phyloP scores from a whole-genome alignment of 176 grass and related monocot species.

The Elymus sibiricus region DNA sequence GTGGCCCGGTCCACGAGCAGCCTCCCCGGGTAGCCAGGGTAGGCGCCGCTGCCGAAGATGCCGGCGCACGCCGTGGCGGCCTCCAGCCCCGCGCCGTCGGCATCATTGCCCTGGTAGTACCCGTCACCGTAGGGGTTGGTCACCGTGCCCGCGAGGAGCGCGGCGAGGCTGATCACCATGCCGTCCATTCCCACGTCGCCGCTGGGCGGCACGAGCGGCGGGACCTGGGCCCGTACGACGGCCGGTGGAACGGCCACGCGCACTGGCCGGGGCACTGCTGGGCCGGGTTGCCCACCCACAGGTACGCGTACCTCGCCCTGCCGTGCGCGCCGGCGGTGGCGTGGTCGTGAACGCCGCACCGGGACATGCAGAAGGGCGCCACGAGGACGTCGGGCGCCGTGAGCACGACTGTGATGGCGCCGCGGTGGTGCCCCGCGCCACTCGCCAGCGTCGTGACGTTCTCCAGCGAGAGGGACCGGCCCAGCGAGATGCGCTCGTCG shows the following conservation, averaged over 20 bases:
- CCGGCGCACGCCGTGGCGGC: conserved; percentile 76
- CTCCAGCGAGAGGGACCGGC: conserved; percentile 43
- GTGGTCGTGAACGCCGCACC: conserved; percentile 60
- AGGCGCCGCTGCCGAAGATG: conserved; percentile 68
- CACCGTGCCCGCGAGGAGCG: conserved; percentile 62
- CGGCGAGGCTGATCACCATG: conserved; percentile 69
- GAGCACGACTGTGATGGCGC: conserved; percentile 57
- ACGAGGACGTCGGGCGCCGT: conserved; percentile 66
- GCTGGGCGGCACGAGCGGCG: conserved; percentile 62
- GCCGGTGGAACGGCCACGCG: conserved; percentile 67
- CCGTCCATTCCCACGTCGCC: conserved; percentile 73
- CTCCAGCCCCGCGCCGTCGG: conserved; percentile 38
- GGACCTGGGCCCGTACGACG: conserved; percentile 52
- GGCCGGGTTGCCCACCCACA: conserved; percentile 74
- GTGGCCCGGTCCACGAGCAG: conserved; percentile 51
- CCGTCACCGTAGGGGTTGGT: conserved; percentile 87
- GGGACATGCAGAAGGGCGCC: conserved; percentile 57
- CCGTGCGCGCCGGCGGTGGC: conserved; percentile 35
- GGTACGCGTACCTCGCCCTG: conserved; percentile 45
- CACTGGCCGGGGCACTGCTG: conserved; percentile 62
- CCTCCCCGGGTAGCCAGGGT: conserved; percentile 71
- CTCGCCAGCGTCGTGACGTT: conserved; percentile 52
- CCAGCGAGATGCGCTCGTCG: conserved; percentile 50
- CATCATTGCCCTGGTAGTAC: conserved; percentile 62
- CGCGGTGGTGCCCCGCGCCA: conserved; percentile 43